Evolutionary conservation across 176 grass and related monocot species (phyloP).

Genomic region (bread wheat (Triticum aestivum)): DNA sequence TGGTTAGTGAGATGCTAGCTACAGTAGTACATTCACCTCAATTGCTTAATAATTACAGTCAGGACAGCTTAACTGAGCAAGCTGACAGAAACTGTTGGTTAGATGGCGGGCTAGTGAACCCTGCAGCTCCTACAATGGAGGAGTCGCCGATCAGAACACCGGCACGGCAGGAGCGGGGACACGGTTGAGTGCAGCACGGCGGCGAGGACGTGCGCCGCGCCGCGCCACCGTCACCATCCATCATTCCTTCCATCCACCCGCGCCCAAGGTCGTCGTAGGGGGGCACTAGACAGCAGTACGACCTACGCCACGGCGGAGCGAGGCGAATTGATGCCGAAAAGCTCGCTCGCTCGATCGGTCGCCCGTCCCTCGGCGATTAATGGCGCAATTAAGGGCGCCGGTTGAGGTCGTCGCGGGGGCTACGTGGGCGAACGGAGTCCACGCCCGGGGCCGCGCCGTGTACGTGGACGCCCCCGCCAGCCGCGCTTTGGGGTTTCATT

Average conservation of each 20-base stretch:
- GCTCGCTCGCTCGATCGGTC: neutral
- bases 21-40: too few species aligned
- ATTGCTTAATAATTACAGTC: neutral
- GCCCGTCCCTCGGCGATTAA: neutral
- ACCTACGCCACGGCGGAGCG: neutral
- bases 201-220: neutral
- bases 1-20: neutral
- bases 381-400: slow-evolving; percentile 36
- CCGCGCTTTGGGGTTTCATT: slow-evolving; percentile 4
- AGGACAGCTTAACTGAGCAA: too few species aligned
- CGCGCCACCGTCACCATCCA: neutral
- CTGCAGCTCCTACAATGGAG: neutral
- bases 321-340: slow-evolving; percentile 29
- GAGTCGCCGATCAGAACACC: neutral
- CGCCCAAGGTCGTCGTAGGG: neutral
- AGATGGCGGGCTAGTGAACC: too few species aligned
- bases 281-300: too few species aligned
- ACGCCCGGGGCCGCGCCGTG: neutral
- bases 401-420: slow-evolving; percentile 23
- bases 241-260: neutral
- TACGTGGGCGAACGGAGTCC: slow-evolving; percentile 47
- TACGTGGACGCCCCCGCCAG: slow-evolving; percentile 25
- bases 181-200: neutral
- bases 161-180: neutral
- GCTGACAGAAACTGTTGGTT: too few species aligned